These are phyloP conservation scores for Crotalaria pallida DNA, from an alignment of 306 rosid genomes.

Conservation along the genomic window DNA sequence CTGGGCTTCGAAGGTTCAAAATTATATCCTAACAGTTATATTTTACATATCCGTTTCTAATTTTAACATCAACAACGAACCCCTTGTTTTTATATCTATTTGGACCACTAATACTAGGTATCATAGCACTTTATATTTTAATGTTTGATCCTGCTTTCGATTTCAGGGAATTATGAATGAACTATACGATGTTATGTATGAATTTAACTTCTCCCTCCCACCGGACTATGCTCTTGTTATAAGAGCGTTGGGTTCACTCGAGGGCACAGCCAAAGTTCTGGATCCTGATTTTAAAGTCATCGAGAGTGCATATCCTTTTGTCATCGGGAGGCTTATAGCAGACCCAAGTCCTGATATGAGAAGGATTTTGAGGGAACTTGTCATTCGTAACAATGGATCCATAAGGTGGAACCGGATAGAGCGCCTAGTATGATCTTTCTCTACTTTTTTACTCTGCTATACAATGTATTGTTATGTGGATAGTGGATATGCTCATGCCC, in stretches of 20 bases:
- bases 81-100: neutral
- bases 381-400: conserved; percentile 80
- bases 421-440: conserved; percentile 61
- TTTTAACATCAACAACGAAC: neutral
- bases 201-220: conserved; percentile 84
- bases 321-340: conserved; percentile 84
- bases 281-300: conserved; percentile 90
- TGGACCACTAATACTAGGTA: conserved; percentile 13
- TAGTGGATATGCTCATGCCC: conserved; percentile 12
- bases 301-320: conserved; percentile 92
- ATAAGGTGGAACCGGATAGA: conserved; percentile 94
- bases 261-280: conserved; percentile 93
- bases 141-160: conserved; percentile 30
- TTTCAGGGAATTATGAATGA: conserved; percentile 91
- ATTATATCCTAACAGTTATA: neutral
- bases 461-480: neutral
- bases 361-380: conserved; percentile 85
- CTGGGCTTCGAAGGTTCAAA: conserved; percentile 10
- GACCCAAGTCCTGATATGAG: conserved; percentile 98
- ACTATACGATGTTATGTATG: conserved; percentile 79
- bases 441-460: neutral
- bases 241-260: conserved; percentile 91
- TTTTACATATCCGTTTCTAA: conserved; percentile 18
- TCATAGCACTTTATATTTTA: neutral
- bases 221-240: conserved; percentile 96